These are phyloP conservation scores for Pseudoneurospora amorphoporcata DNA, from an alignment of 495 filamentous ascomycete genomes.

Conservation along the genomic window DNA sequence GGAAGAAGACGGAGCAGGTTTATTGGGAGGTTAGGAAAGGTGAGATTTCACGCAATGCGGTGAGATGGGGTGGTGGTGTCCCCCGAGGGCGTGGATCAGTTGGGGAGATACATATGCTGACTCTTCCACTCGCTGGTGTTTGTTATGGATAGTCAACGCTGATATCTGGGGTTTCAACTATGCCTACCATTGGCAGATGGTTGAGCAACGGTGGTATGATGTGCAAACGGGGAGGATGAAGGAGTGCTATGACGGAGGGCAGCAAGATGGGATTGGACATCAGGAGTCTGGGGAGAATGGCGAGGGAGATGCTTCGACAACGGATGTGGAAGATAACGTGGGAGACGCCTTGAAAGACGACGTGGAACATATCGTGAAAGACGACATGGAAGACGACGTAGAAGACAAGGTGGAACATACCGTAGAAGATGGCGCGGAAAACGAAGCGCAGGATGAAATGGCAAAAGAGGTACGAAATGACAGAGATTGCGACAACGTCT, in stretches of 20 bases:
- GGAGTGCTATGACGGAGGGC: neutral
- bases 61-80: neutral
- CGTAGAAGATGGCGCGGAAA: neutral
- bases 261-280: neutral
- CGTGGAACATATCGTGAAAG: neutral
- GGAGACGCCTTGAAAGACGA: neutral
- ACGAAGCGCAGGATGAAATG: neutral
- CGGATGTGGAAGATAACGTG: neutral
- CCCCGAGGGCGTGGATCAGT: neutral
- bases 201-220: neutral
- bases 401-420: neutral
- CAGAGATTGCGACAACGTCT: neutral
- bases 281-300: neutral
- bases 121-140: neutral
- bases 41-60: neutral
- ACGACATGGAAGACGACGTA: no score
- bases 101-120: neutral
- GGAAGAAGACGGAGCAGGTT: neutral
- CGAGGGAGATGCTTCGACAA: neutral
- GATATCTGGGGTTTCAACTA: neutral
- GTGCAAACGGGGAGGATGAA: neutral
- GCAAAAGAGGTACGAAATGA: neutral
- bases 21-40: neutral
- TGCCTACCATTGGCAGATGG: neutral
- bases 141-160: neutral